Evolutionary conservation across 2,329 filamentous ascomycete species (phyloP).

Genomic region (Xylariaceae sp.): DNA sequence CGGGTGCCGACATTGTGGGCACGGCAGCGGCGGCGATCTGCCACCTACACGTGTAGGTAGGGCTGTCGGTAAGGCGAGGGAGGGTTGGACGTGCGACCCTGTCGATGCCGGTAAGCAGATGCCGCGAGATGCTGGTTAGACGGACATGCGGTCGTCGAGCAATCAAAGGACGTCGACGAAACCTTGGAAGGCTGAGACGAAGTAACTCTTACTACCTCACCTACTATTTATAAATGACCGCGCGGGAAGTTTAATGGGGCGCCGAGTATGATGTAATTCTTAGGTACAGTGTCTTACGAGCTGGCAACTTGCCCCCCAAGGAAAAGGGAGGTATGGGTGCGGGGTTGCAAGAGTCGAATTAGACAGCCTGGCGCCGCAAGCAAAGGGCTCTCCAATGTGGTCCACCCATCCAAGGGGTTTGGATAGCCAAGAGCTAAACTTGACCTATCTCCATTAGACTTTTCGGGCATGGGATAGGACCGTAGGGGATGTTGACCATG

Average conservation of each 20-base stretch:
- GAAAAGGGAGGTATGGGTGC: not conserved
- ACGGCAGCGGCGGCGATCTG: too few relatives aligned
- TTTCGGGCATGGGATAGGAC: not conserved
- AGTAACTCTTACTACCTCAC: too few relatives aligned
- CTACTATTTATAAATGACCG: too few relatives aligned
- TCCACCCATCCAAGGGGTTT: not conserved
- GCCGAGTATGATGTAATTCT: not conserved
- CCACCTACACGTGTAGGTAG: not conserved
- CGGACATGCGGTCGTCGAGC: not conserved
- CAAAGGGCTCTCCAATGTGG: not conserved
- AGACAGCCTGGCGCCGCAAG: not conserved
- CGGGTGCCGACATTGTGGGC: conserved; percentile 1
- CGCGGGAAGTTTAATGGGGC: too few relatives aligned
- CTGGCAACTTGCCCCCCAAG: not conserved
- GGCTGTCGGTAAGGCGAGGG: not conserved
- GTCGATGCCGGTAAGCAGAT: not conserved
- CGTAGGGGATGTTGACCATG: not conserved
- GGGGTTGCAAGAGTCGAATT: not conserved
- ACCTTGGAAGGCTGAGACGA: not conserved
- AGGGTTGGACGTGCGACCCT: not conserved
- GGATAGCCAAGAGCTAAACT: not conserved
- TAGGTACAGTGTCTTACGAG: not conserved
- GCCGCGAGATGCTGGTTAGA: not conserved
- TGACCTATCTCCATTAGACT: not conserved
- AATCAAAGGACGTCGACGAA: not conserved